Base-by-base conservation (phyloP, 257 asterid genomes). In the Apocynum venetum region DNA sequence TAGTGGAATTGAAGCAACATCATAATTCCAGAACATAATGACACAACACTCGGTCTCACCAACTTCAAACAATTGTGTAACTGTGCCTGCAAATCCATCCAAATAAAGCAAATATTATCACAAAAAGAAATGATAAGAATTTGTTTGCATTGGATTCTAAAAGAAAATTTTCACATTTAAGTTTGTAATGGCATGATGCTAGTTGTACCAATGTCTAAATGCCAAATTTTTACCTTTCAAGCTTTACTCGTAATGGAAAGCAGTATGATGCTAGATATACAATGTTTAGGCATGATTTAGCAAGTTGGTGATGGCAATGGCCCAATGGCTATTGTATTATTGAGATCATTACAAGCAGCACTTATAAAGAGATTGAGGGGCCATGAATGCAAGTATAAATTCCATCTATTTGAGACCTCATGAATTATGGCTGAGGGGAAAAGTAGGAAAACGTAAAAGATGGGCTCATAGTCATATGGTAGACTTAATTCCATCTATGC, bases 21-120 rank as follows among this genome's bases (percentile, higher is more conserved):
- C 80, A 74, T 90, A 92, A 65, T 90, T 85, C 94, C 95, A 92
- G 31, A 92, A 57, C 96, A 89, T 88, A 72, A 92, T 90, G 4
- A 90, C 96, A 0, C 96, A 92, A 84, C 97, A 89, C 77, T 92
- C 97, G 13, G 83, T 87, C 86, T 92, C 96, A 40, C 96, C 97
- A 59, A 84, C 84, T 20, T 91, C 93, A 78, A 92, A 92, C 75
- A 92, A 84, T 72, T 91, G 97, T 41, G 95, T 91, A 59, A 91
- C 89, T 49, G 93, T 89, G 56, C 92, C 94, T 89, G 85, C 75
- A 78, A 79, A 56, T 25, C 47, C 66, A 70, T 61, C 66, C 66
- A 59, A 59, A 10, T 19, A 63, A 63, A 35, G 6, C 20, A 63
- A 63, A 63, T 31, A 38, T 63, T 55, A 51, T 10, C 3, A n/a